A percentile compares a stretch with the other conserved stretches of the same genome.
phyloP scores from a whole-genome alignment of 1,284 basidiomycete genomes.

The Entoloma clypeatum region DNA sequence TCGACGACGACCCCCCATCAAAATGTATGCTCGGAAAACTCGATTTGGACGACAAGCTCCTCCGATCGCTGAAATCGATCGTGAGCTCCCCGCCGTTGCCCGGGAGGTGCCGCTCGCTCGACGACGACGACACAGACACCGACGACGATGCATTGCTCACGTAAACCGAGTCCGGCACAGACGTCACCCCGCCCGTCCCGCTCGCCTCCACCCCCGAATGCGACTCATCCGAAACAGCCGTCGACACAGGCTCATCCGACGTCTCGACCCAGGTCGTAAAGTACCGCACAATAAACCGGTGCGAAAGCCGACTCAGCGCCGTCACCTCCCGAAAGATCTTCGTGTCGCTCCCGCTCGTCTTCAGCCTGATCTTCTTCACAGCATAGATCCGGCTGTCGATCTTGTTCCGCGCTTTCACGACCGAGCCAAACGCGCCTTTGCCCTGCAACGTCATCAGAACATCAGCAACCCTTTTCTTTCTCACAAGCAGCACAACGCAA shows the following conservation, averaged over 20 bases:
- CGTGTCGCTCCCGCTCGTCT: constrained; percentile 74
- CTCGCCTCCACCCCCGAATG: constrained; percentile 33
- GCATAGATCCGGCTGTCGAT: constrained; percentile 73
- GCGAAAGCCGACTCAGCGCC: constrained; percentile 81
- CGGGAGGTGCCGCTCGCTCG: constrained; percentile 29
- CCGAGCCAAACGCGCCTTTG: constrained; percentile 89
- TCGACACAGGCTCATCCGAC: constrained; percentile 44
- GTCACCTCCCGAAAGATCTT: constrained; percentile 93
- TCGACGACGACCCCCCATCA: constrained; percentile 39
- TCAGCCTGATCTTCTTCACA: constrained; percentile 90
- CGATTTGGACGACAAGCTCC: constrained; percentile 41
- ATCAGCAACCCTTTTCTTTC: no score
- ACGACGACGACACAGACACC: no score
- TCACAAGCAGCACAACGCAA: no score
- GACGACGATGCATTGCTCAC: no score
- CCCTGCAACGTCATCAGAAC: no score
- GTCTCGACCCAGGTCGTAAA: constrained; percentile 82
- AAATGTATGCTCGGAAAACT: constrained; percentile 84
- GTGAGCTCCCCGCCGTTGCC: constrained; percentile 39
- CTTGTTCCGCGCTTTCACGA: constrained; percentile 90
- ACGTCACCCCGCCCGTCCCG: constrained; percentile 47
- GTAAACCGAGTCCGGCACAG: constrained; percentile 41
- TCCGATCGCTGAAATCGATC: constrained; percentile 52
- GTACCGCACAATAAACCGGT: constrained; percentile 90
- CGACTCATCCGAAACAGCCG: constrained; percentile 43